Evolutionary conservation across 2,329 filamentous ascomycete genomes (phyloP), one percentile per base, ranked within the genome.

Genomic region (Apiospora saccharicola): DNA sequence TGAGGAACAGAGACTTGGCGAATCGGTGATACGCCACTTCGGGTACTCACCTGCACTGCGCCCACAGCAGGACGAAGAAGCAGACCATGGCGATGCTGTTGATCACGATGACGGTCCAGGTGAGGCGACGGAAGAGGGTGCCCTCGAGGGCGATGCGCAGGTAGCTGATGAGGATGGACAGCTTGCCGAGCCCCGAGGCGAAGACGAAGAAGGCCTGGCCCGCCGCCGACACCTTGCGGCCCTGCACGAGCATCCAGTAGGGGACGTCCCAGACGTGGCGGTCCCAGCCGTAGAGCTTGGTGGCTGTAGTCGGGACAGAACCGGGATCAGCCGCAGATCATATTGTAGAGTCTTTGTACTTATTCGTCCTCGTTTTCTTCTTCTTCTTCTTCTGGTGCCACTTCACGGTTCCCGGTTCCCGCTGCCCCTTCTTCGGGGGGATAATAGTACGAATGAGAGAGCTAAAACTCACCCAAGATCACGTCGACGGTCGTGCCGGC

Each of bases 111-210:
- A 78, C 73, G 5, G 41, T 72, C 72, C 75, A 76, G 0, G 81
- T 82, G 22, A 80, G 71, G 3, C 78, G 78, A 3, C 78, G 78
- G 68, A 84, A 83, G 77, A 75, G 77, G 3, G 80, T 80, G 4
- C 76, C 74, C 22, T 72, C 64, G 0, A 79, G 79, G 1, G 82
- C 83, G 26, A 85, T 81, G 19, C 83, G 78, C 2, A 84, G 77
- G 72, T 85, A 85, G 46, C 81, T 82, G 4, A 80, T 71, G 1
- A 85, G 78, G 47, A 85, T 85, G 3, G 83, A 85, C 3, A 81
- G 71, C 68, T 70, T 70, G 47, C 68, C 68, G 37, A 84, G 73
- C 0, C 78, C 78, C 0, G 83, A 84, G 12, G 82, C 79, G n/a
- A 83, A 80, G 8, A 84, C 67, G 72, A 85, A 85, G 8, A 85